phyloP scores from a whole-genome alignment of 768 basidiomycete genomes.

The Leccinum disarticulatum region DNA sequence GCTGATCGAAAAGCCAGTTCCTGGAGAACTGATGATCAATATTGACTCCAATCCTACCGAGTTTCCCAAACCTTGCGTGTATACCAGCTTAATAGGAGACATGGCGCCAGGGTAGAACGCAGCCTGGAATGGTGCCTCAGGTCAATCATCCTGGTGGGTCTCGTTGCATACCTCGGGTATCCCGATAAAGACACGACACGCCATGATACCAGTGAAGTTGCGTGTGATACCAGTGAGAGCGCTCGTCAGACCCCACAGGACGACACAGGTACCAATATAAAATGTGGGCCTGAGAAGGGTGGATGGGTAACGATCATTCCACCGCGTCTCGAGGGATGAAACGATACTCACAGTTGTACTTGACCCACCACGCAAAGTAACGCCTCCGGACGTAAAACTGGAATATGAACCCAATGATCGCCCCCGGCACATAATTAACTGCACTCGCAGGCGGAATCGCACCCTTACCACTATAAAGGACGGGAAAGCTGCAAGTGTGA shows the following conservation, averaged over 20 bases:
- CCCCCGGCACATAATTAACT: too few species aligned
- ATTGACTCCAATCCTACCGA: not conserved
- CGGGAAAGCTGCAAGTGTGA: too few species aligned
- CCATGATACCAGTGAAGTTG: constrained; percentile 55
- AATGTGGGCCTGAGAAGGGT: constrained; percentile 48
- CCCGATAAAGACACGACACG: constrained; percentile 61
- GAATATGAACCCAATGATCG: too few species aligned
- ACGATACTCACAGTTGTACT: too few species aligned
- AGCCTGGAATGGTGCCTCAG: constrained; percentile 32
- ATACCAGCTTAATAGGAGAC: constrained; percentile 31
- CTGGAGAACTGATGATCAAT: constrained; percentile 27
- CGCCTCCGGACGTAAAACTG: too few species aligned
- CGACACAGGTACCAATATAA: constrained; percentile 61
- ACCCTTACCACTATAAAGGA: too few species aligned
- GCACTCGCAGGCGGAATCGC: too few species aligned
- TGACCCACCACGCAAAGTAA: too few species aligned
- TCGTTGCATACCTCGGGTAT: constrained; percentile 47
- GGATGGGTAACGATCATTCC: not conserved
- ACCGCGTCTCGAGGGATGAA: too few species aligned
- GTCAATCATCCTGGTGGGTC: not conserved
- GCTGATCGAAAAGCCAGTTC: constrained; percentile 66
- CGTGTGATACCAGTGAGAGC: constrained; percentile 60
- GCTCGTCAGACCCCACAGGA: constrained; percentile 65
- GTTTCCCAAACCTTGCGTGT: constrained; percentile 18
- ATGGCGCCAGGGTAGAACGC: constrained; percentile 64